Base-by-base conservation (phyloP, 805 yeast genomes). In the Grigorovia transvaalensis region DNA sequence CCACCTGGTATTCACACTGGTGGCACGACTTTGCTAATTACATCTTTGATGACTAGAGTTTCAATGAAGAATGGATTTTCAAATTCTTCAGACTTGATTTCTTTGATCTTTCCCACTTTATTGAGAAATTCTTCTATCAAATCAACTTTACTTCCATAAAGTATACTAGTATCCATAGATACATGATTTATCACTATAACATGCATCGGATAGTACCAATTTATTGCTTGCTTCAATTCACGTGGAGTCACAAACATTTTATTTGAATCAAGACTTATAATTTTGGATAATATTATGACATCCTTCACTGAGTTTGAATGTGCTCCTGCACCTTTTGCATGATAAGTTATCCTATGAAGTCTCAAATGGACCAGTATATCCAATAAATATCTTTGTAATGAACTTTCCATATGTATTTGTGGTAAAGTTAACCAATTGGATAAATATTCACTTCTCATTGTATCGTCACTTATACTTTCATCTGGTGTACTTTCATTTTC, bases 331-430 rank as follows among this genome's bases (percentile, higher is more conserved):
- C 65, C 68, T 49, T 59, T 63, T 12, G 62, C 61, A 42, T 59
- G 62, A 40, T 68, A 62, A 13, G 79, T 74, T 56, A 81, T 71
- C 48, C 86, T 61, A 57, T 82, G 84, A 60, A 76, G 71, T 50
- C 88, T 68, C 8, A 78, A 53, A 59, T 75, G 80, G 2, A 82
- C 71, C 41, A 79, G 68, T 7, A 83, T 71, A 61, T 82, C 87
- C 15, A 38, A 38, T 15, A 38, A 38, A 38, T 38, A 38, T 9
- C 81, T 69, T 44, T 45, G 48, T 11, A 59, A 40, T 12, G 48
- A 44, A 15, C 59, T 49, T 30, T 51, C 51, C 12, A 56, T 18
- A 50, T 53, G 47, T 18, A 47, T 44, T 19, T 41, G 20, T 18
- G 30, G 13, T 27, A 18, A 43, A 2, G 13, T 29, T 8, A n/a